A percentile compares a stretch with the other conserved stretches of the same genome.
These are phyloP conservation scores for Cyberlindnera mycetangii DNA, from an alignment of 805 yeast genomes.

Conservation along the genomic window DNA sequence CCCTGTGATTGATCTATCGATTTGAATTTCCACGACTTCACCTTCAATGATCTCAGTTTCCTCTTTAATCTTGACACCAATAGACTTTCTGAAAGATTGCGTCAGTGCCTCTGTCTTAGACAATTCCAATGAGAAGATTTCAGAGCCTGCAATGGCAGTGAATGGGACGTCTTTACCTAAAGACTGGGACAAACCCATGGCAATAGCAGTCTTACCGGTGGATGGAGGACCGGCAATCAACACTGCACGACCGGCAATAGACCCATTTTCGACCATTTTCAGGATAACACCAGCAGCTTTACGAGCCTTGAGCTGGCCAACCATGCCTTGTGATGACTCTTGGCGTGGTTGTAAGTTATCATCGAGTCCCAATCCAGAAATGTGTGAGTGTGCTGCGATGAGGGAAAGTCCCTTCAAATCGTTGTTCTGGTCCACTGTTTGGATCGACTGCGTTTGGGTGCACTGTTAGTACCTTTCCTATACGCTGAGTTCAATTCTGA, in stretches of 20 bases:
- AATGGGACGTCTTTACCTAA: conserved; percentile 78
- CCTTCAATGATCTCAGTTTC: conserved; percentile 98
- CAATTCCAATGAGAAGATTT: conserved; percentile 85
- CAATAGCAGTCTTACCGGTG: conserved; percentile 98
- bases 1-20: conserved; percentile 90
- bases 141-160: conserved; percentile 93
- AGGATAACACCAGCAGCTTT: conserved; percentile 93
- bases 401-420: conserved; percentile 65
- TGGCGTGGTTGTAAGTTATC: conserved; percentile 77
- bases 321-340: conserved; percentile 86
- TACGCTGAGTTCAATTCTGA: too few species aligned
- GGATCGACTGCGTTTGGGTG: conserved; percentile 39
- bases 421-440: conserved; percentile 41
- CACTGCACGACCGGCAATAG: conserved; percentile 96
- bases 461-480: neutral
- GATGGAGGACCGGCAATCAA: conserved; percentile 97
- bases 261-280: conserved; percentile 90
- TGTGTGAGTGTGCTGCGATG: conserved; percentile 98
- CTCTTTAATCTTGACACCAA: conserved; percentile 93
- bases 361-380: conserved; percentile 94
- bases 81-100: conserved; percentile 93
- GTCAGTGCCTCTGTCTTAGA: conserved; percentile 95
- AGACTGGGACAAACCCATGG: conserved; percentile 84
- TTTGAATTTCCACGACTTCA: conserved; percentile 96
- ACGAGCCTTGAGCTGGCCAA: conserved; percentile 93